phyloP scores from a whole-genome alignment of 805 yeast species.

The Barnettozyma sucrosica region DNA sequence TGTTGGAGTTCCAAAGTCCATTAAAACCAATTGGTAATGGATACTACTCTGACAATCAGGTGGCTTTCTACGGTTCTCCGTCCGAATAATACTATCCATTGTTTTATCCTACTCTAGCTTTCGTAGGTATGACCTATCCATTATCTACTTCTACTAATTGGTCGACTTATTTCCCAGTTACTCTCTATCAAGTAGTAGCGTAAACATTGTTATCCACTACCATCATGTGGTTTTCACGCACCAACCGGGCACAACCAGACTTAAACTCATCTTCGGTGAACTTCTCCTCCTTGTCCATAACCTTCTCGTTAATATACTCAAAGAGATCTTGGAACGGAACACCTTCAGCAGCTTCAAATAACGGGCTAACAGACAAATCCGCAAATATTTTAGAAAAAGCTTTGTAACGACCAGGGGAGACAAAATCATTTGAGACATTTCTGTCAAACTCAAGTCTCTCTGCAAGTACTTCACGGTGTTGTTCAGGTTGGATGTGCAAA shows the following conservation, averaged over 20 bases:
- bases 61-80: not conserved
- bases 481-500: conserved; percentile 1
- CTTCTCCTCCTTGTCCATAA: conserved; percentile 42
- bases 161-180: not conserved
- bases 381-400: conserved; percentile 43
- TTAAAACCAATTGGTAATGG: not conserved
- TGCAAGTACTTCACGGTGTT: not conserved
- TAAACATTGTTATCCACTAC: conserved; percentile 43
- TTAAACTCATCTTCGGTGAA: conserved; percentile 39
- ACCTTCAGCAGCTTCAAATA: conserved; percentile 42
- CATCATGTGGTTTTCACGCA: conserved; percentile 41
- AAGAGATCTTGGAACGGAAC: conserved; percentile 34
- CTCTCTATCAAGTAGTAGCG: conserved; percentile 22
- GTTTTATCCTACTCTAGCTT: not conserved
- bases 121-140: not conserved
- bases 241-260: conserved; percentile 39
- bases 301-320: conserved; percentile 35
- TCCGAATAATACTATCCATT: not conserved
- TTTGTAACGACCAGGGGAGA: conserved; percentile 47
- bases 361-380: conserved; percentile 36
- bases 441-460: conserved; percentile 21
- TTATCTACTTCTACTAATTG: not conserved
- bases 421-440: conserved; percentile 8
- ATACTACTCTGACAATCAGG: not conserved
- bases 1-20: not conserved